Evolutionary conservation across 805 yeast species (phyloP).

Genomic region (Candida nemodendra): DNA sequence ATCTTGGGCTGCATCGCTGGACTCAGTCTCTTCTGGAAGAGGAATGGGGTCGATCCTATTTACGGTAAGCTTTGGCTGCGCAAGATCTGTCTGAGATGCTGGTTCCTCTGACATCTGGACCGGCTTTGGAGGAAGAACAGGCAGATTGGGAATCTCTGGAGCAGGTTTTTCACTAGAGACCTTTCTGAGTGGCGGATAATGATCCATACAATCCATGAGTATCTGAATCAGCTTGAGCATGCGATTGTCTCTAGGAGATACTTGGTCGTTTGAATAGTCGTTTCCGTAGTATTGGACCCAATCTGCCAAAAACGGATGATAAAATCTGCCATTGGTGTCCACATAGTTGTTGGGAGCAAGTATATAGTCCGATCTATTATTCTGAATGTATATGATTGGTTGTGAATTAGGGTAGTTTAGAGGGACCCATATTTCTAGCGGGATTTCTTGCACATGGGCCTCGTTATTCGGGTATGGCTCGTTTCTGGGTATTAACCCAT

Average conservation of each 20-base stretch:
- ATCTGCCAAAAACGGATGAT: constrained; percentile 61
- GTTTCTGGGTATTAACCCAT: constrained; percentile 51
- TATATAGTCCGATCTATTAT: constrained; percentile 46
- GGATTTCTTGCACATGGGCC: constrained; percentile 40
- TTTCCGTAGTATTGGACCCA: constrained; percentile 42
- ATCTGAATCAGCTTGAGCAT: constrained; percentile 23
- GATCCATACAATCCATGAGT: constrained; percentile 18
- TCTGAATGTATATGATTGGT: constrained; percentile 61
- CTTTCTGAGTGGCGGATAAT: constrained; percentile 16
- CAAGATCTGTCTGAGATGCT: background rate
- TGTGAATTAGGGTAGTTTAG: constrained; percentile 62
- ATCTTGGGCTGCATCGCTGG: background rate
- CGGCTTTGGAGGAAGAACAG: constrained; percentile 26
- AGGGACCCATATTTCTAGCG: constrained; percentile 77
- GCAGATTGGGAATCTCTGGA: background rate
- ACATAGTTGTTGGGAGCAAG: constrained; percentile 62
- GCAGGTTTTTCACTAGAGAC: background rate
- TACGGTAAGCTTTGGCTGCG: constrained; percentile 9
- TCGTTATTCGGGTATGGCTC: constrained; percentile 23
- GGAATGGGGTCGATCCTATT: constrained; percentile 8
- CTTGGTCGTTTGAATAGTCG: constrained; percentile 25
- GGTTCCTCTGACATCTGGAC: constrained; percentile 1
- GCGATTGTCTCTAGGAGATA: constrained; percentile 27
- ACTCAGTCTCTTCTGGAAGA: constrained; percentile 8
- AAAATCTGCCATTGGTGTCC: constrained; percentile 69